Evolutionary conservation across 371 early-diverging fungal species (phyloP), one percentile per base, ranked within the genome.

Genomic region (Mortierella sp.): DNA sequence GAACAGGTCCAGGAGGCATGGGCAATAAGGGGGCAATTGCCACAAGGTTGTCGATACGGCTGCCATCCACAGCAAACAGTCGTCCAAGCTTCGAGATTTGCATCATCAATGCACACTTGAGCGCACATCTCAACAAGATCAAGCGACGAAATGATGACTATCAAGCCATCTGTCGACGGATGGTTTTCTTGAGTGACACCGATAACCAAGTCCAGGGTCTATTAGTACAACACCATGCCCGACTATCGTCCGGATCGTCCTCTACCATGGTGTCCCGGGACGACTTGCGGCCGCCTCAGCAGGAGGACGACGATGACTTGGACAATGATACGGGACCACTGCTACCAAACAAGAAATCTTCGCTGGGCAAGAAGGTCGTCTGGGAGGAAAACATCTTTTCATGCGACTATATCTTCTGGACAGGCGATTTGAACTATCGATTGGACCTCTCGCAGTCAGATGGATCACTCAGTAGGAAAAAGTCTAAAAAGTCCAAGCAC

Each of bases 11-110:
- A 7, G 17, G 40, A 0, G 62, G 71, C 43, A 70, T 78, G 58
- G 91, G 91, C 13, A 91, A 92, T 66, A 92, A 90, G 85, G 92
- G 91, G n/a, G 89, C 85, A 3, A 71, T 92, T 24, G 85, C 80
- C 2, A 78, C 82, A 1, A 79, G 87, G 31, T 44, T 92, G 31
- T 60, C 86, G 12, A 28, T 89, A 27, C 84, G 84, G 44, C 79
- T 88, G 52, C 65, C 82, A 0, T 73, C 79, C 14, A 40, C 59
- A 14, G 46, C 50, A 25, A 57, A 37, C 3, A 52, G 37, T 40
- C 60, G 65, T n/a, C 61, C 69, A 1, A 22, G 44, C 43, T 71
- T 79, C 21, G 69, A 79, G 19, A 49, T 92, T 37, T 90, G 90
- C 62, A 89, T 92, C 63, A 83, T 91, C 34, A 88, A 86, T 63